phyloP scores from a whole-genome alignment of 2,329 filamentous ascomycete species.

The Stenocarpella maydis region DNA sequence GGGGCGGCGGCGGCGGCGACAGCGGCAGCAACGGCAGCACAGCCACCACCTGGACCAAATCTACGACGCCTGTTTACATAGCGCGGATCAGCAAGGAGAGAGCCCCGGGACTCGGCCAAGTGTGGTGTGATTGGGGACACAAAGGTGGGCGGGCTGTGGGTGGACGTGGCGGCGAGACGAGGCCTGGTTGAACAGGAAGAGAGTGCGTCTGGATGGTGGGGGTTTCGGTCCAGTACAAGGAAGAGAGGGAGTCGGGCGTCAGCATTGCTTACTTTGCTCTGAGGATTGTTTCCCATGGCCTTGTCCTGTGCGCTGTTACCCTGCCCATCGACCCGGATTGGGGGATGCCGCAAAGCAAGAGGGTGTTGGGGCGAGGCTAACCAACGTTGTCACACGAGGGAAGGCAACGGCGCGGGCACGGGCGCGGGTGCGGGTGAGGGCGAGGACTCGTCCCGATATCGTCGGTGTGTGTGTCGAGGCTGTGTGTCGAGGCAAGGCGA shows the following conservation, averaged over 20 bases:
- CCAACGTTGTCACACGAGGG: slow-evolving; percentile 5
- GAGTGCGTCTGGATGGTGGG: slow-evolving; percentile 2
- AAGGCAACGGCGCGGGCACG: not conserved
- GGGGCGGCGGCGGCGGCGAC: slow-evolving; percentile 17
- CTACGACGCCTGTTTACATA: slow-evolving; percentile 51
- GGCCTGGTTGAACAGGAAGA: not conserved
- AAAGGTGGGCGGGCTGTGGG: too few relatives aligned
- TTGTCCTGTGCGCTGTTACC: slow-evolving; percentile 51
- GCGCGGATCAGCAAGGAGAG: slow-evolving; percentile 38
- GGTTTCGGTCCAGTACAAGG: not conserved
- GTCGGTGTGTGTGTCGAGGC: slow-evolving; percentile 18
- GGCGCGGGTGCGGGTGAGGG: not conserved
- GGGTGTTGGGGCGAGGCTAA: slow-evolving; percentile 25
- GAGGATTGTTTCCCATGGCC: slow-evolving; percentile 58
- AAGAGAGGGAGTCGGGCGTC: not conserved
- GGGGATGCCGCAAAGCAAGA: slow-evolving; percentile 30
- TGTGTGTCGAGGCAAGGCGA: too few relatives aligned
- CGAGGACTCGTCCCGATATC: slow-evolving; percentile 15
- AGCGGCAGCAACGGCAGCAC: slow-evolving; percentile 6
- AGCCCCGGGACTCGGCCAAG: not conserved
- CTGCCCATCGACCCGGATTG: slow-evolving; percentile 51
- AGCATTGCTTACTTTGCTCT: slow-evolving; percentile 52
- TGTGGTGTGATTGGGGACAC: not conserved
- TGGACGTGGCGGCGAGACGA: not conserved
- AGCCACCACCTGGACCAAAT: slow-evolving; percentile 46